Base-by-base conservation (phyloP, 805 yeast genomes). In the Komagataella pastoris region DNA sequence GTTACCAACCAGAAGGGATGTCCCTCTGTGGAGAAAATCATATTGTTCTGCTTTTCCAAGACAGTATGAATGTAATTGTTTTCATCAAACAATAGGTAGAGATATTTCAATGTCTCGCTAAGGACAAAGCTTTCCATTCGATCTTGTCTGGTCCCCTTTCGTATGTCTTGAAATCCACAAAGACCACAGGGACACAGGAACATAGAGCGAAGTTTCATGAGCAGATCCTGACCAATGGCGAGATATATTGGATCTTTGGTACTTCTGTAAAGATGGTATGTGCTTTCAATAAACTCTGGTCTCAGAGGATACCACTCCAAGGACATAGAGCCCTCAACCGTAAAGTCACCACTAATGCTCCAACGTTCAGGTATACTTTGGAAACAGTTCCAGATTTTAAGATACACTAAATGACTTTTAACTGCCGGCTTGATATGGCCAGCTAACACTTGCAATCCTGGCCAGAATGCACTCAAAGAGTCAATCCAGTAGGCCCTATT, bases 291-390 rank as follows among this genome's bases (percentile, higher is more conserved):
- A 57, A 89, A 88, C 62, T 90, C 98, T 0, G 98, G 98, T 51
- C 98, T 70, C 47, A 90, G 69, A 2, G 97, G 96, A 60, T 88
- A 90, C 97, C 97, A 90, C 61, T 87, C 95, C 40, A 88, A 66
- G 0, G 77, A 69, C 2, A 85, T 65, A 1, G 77, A 68, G 47
- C 68, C 68, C 5, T 57, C 55, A 19, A 65, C 55, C 12, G 62
- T 46, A 2, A 58, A 47, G 24, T 61, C 60, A 21, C 61, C 54
- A 1, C 66, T 63, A 21, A 69, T 74, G 50, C 75, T 72, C 97
- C 97, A 91, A 49, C 97, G 70, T 64, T 90, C 98, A 0, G 98
- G 98, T 8, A 90, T 78, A 52, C 82, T 84, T 10, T 84, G 89
- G 63, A 76, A 90, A 14, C 74, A 70, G 62, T 83, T 75, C 97